Evolutionary conservation across 2,329 filamentous ascomycete species (phyloP), one percentile per base, ranked within the genome.

Genomic region (Rutstroemia sp.): DNA sequence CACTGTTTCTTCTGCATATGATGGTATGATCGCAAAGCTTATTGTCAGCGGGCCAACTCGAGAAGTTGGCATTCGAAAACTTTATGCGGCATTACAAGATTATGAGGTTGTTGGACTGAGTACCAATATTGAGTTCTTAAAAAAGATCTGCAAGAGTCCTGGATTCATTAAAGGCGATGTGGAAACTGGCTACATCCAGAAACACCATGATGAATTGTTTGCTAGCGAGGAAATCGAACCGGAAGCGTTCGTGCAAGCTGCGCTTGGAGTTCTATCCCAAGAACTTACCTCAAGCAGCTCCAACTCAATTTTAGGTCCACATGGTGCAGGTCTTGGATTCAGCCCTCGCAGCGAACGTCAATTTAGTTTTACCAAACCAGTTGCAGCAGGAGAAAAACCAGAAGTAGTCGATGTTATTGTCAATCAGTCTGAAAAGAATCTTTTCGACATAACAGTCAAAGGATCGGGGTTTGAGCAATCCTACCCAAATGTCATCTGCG

Each of bases 11-110:
- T 90, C 92, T 58, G 89, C 94, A 54, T 99, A 99, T 71, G 94
- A 99, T 65, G 94, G 94, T 27, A 99, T 99, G 94, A 96, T 99
- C 63, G 90, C 94, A 46, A 99, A 99, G 74, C 81, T 99, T 52
- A 99, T 99, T 65, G 90, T 97, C 5, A 83, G 89, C 57, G 94
- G 89, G 0, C 80, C 83, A 16, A 87, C 87, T 56, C 81, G 94
- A 58, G 81, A 87, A 69, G 86, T 88, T 25, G 90, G 92, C 3
- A 86, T 99, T 50, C 85, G 88, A 58, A 95, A 90, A 71, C 78
- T 99, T 58, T 83, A 85, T 39, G 77, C 85, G 4, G 92, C 94
- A 0, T 76, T 99, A 10, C 86, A 90, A 62, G 81, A 90, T 49
- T 99, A 97, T 69, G 90, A 99, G 72, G 85, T 99, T 10, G 94